These are phyloP conservation scores for Claviceps africana DNA, from an alignment of 2,329 filamentous ascomycete species.

Conservation along the genomic window DNA sequence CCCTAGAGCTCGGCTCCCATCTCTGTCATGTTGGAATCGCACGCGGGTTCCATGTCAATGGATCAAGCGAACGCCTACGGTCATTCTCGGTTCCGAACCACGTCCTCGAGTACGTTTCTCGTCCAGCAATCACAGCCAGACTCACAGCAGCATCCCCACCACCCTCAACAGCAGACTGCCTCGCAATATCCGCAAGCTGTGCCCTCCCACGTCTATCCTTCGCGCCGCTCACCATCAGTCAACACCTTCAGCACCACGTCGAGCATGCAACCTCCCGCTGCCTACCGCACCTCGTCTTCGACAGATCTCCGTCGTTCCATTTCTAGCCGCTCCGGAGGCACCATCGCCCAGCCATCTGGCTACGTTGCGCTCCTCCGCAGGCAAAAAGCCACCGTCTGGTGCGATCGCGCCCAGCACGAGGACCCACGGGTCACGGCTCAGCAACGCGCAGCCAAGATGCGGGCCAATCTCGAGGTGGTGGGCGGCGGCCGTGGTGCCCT, in stretches of 20 bases:
- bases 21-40: conserved; percentile 19
- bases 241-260: conserved; percentile 57
- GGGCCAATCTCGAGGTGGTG: conserved; percentile 71
- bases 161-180: conserved; percentile 15
- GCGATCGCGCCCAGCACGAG: conserved; percentile 83
- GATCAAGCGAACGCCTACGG: conserved; percentile 28
- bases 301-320: conserved; percentile 59
- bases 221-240: conserved; percentile 48
- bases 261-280: conserved; percentile 47
- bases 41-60: conserved; percentile 18
- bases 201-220: conserved; percentile 10
- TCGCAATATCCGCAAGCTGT: conserved; percentile 6
- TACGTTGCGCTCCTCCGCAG: conserved; percentile 94
- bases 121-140: conserved; percentile 16
- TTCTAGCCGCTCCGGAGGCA: conserved; percentile 58
- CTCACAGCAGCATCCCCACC: conserved; percentile 11
- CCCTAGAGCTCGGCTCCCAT: not conserved
- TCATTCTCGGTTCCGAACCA: conserved; percentile 42
- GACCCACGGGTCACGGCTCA: conserved; percentile 73
- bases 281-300: conserved; percentile 40
- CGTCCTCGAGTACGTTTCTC: conserved; percentile 40
- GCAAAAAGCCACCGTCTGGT: conserved; percentile 98
- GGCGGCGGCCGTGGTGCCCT: conserved; percentile 37
- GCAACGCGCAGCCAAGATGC: conserved; percentile 74
- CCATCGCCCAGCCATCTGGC: conserved; percentile 45